Evolutionary conservation across 345 rosid genomes (phyloP).

Genomic region (Psidium guajava): DNA sequence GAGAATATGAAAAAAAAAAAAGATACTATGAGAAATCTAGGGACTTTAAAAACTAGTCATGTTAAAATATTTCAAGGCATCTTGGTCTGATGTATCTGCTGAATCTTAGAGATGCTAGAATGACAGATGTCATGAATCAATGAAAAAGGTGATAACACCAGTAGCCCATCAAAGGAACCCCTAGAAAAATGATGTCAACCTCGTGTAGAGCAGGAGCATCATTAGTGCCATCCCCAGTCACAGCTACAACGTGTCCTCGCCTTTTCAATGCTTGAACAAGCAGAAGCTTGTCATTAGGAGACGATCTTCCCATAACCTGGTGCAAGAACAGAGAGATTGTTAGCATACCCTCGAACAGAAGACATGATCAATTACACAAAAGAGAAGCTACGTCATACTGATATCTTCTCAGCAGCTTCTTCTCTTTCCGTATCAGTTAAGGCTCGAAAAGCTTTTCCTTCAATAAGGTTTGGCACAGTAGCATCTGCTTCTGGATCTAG

Average conservation of each 20-base stretch:
- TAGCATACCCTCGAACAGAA: background rate
- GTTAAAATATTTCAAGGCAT: background rate
- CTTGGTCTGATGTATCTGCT: background rate
- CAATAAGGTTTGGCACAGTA: slow-evolving; percentile 58
- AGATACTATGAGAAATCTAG: background rate
- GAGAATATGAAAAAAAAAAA: too few species aligned
- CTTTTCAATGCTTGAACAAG: slow-evolving; percentile 31
- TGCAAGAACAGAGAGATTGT: background rate
- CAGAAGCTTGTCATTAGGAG: slow-evolving; percentile 64
- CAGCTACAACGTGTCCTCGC: slow-evolving; percentile 34
- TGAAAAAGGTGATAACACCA: background rate
- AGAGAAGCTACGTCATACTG: slow-evolving; percentile 26
- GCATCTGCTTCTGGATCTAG: slow-evolving; percentile 49
- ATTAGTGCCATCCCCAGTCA: slow-evolving; percentile 45
- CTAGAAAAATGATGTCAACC: slow-evolving; percentile 3
- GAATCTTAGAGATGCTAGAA: background rate
- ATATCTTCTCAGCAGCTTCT: slow-evolving; percentile 61
- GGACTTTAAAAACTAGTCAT: background rate
- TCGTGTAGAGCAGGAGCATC: slow-evolving; percentile 41
- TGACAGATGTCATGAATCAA: background rate
- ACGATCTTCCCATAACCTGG: slow-evolving; percentile 92
- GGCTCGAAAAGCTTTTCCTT: slow-evolving; percentile 74
- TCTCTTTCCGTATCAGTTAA: slow-evolving; percentile 64
- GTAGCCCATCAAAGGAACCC: background rate
- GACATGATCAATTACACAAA: background rate